Base-by-base conservation (phyloP, 352 stramenopile genomes). In the Phytophthora hybrid region DNA sequence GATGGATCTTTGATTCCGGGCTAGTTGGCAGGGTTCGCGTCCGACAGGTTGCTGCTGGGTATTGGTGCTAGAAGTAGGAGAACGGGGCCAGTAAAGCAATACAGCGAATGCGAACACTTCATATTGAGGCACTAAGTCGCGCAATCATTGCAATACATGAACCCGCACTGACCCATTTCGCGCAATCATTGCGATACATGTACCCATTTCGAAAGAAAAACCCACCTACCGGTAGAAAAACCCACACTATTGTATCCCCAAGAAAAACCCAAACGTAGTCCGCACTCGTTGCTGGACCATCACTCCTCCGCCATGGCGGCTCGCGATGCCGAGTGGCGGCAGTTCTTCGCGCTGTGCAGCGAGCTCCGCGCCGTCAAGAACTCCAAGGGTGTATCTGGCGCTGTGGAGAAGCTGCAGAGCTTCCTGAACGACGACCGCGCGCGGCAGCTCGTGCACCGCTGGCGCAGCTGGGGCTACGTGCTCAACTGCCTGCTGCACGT, bases 381-480 rank as follows among this genome's bases (percentile, higher is more conserved):
- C 21, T 11, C 67, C 3, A 93, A 82, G 14, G 63, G 82, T 9
- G 86, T 80, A 18, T 21, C 21, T 1, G 41, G 54, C 2, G 69
- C 78, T 29, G 61, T 93, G 9, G 59, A 74, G 5, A 61, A 87
- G 26, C 46, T 85, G 21, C 81, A 92, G 74, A 53, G 19, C 14
- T 93, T 93, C 52, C 63, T 96, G 55, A 72, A 63, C 31, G 77
- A 88, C 56, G 73, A 90, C n/a, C 61, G 59, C 41, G 75, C 68
- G 37, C 86, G 86, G 19, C 73, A 83, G 52, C 74, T 83, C 46
- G 78, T 96, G 51, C 87, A 92, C 69, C 88, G 87, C 58, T 96
- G 87, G 89, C 82, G 82, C 58, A 81, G 73, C 10, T 96, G 89
- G 89, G 85, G 86, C 5, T 79, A 84, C 56, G 52, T 94, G 32